These are phyloP conservation scores for Porphyrellus sp. DNA, from an alignment of 1,284 basidiomycete genomes.

Conservation along the genomic window DNA sequence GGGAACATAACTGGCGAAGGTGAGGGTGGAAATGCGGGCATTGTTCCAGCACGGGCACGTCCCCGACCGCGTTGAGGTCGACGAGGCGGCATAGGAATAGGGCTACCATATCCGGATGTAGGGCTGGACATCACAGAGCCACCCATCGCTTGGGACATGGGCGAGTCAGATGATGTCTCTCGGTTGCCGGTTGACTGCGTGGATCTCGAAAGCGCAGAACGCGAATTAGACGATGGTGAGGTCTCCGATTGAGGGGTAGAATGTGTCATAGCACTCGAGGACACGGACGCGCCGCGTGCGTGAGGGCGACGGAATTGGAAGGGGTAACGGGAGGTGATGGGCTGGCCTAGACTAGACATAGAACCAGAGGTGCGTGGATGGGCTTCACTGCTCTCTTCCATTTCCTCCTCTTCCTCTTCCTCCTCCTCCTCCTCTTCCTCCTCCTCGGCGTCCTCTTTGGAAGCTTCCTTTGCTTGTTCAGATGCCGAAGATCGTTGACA, in stretches of 20 bases:
- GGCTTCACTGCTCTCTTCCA: constrained; percentile 41
- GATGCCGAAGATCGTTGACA: constrained; percentile 17
- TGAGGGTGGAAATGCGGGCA: constrained; percentile 43
- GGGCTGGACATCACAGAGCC: constrained; percentile 35
- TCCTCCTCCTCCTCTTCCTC: constrained; percentile 40
- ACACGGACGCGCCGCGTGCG: constrained; percentile 44
- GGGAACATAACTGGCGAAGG: constrained; percentile 48
- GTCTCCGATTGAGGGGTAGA: constrained; percentile 37
- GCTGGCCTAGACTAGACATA: constrained; percentile 77
- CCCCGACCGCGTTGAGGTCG: constrained; percentile 52
- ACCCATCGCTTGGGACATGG: constrained; percentile 35
- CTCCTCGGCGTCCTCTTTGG: constrained; percentile 39
- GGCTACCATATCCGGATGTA: constrained; percentile 39
- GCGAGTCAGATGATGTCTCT: constrained; percentile 51
- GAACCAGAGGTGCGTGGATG: constrained; percentile 66
- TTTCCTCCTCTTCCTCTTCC: constrained; percentile 40
- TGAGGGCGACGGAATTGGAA: constrained; percentile 61
- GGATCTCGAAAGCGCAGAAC: constrained; percentile 42
- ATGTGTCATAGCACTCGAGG: constrained; percentile 35
- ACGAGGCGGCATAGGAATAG: constrained; percentile 70
- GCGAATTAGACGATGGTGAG: constrained; percentile 41
- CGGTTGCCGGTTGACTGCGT: constrained; percentile 58
- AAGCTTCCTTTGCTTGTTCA: constrained; percentile 36
- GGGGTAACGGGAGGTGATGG: constrained; percentile 64
- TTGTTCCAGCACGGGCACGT: constrained; percentile 47